phyloP scores from a whole-genome alignment of 257 asterid species.

The Solanum raphanifolium region DNA sequence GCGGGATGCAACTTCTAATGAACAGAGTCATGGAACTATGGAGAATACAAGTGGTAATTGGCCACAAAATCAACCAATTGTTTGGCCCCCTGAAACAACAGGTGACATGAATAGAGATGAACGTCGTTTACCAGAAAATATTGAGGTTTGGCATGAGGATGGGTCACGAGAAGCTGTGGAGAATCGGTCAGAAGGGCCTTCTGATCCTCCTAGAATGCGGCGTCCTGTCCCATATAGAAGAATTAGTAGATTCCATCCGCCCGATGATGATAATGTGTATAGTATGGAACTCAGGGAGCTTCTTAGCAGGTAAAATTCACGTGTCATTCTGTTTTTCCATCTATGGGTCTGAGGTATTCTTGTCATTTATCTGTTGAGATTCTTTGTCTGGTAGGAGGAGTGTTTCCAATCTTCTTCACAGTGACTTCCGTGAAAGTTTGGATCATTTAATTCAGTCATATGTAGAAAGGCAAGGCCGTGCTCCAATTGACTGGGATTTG shows the following conservation, averaged over 20 bases:
- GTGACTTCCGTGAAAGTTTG: constrained; percentile 91
- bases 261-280: constrained; percentile 90
- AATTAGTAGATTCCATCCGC: constrained; percentile 71
- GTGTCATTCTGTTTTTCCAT: neutral
- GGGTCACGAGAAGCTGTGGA: constrained; percentile 54
- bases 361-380: neutral
- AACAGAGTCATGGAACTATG: constrained; percentile 14
- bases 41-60: constrained; percentile 29
- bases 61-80: constrained; percentile 32
- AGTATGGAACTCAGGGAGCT: constrained; percentile 98
- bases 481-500: constrained; percentile 75
- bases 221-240: constrained; percentile 46
- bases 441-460: constrained; percentile 84
- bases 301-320: constrained; percentile 55
- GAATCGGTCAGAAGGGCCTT: constrained; percentile 67
- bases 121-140: constrained; percentile 26
- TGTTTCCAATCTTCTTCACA: constrained; percentile 89
- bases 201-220: constrained; percentile 76
- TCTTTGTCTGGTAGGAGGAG: constrained; percentile 57
- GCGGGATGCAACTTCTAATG: constrained; percentile 20
- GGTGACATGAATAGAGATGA: constrained; percentile 30
- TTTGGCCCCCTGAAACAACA: constrained; percentile 35
- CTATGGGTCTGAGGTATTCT: neutral
- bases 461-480: constrained; percentile 65
- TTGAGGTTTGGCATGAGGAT: constrained; percentile 45